Conservation (phyloP, 805 yeast species). For the Pichia exigua region DNA sequence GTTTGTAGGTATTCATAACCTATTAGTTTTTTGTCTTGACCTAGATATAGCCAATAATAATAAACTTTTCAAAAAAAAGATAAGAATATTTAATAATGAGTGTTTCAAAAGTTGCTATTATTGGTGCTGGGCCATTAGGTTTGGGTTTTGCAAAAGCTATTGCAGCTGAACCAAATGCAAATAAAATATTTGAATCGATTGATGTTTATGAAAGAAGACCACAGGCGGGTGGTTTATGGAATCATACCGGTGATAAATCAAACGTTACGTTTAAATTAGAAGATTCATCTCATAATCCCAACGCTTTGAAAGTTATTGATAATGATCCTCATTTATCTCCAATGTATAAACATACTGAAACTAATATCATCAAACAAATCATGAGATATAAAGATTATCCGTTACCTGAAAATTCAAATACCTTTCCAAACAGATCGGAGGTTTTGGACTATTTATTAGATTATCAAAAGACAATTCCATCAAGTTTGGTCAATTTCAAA, state of each 20-base stretch:
- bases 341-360: conserved; percentile 29
- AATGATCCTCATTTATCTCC: conserved; percentile 23
- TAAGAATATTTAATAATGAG: background rate
- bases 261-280: conserved; percentile 15
- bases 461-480: conserved; percentile 43
- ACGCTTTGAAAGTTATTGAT: conserved; percentile 13
- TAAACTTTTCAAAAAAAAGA: background rate
- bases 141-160: conserved; percentile 28
- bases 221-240: conserved; percentile 30
- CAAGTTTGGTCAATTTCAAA: conserved; percentile 27
- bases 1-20: background rate
- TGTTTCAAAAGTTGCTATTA: conserved; percentile 22
- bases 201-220: conserved; percentile 28
- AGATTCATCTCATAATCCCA: conserved; percentile 11
- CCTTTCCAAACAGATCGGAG: conserved; percentile 53
- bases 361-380: conserved; percentile 26
- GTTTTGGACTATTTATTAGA: conserved; percentile 52
- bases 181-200: conserved; percentile 13
- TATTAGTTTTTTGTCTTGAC: background rate
- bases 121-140: conserved; percentile 32
- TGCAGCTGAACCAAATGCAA: conserved; percentile 26
- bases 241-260: conserved; percentile 24
- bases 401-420: conserved; percentile 32
- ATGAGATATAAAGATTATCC: conserved; percentile 27
- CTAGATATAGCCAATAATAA: background rate